These are phyloP conservation scores for Phytophthora cajani DNA, from an alignment of 352 stramenopile genomes.

Conservation along the genomic window DNA sequence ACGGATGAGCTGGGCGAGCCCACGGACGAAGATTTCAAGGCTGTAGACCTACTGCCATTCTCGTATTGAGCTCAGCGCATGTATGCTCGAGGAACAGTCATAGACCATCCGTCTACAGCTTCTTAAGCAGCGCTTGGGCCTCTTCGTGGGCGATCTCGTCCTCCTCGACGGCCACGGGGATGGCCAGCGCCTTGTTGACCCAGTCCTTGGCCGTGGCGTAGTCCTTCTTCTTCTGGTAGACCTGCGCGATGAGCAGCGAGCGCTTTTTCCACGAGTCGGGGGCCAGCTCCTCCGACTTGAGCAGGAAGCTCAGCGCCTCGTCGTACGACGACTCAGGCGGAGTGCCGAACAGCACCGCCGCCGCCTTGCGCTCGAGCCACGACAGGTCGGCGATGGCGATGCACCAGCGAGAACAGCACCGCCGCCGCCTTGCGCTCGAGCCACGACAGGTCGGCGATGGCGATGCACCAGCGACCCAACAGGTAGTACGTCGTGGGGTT, in stretches of 20 bases:
- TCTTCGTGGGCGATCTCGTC: slow-evolving; percentile 77
- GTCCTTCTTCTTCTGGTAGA: slow-evolving; percentile 86
- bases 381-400: slow-evolving; percentile 85
- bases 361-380: slow-evolving; percentile 88
- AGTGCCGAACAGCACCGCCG: slow-evolving; percentile 80
- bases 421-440: slow-evolving; percentile 84
- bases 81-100: background rate
- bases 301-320: slow-evolving; percentile 76
- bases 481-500: slow-evolving; percentile 83
- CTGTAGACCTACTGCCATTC: background rate
- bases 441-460: slow-evolving; percentile 87
- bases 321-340: slow-evolving; percentile 85
- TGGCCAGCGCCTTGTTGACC: slow-evolving; percentile 69
- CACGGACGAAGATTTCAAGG: too few relatives aligned
- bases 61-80: background rate
- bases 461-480: slow-evolving; percentile 85
- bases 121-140: slow-evolving; percentile 68
- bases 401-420: slow-evolving; percentile 86
- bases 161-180: slow-evolving; percentile 65
- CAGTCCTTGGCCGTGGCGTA: slow-evolving; percentile 69
- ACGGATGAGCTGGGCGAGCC: too few relatives aligned
- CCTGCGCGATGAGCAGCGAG: slow-evolving; percentile 78
- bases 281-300: slow-evolving; percentile 78
- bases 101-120: slow-evolving; percentile 36
- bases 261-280: slow-evolving; percentile 89